phyloP scores from a whole-genome alignment of 176 grass and related monocot genomes.

The Carex littledalei region DNA sequence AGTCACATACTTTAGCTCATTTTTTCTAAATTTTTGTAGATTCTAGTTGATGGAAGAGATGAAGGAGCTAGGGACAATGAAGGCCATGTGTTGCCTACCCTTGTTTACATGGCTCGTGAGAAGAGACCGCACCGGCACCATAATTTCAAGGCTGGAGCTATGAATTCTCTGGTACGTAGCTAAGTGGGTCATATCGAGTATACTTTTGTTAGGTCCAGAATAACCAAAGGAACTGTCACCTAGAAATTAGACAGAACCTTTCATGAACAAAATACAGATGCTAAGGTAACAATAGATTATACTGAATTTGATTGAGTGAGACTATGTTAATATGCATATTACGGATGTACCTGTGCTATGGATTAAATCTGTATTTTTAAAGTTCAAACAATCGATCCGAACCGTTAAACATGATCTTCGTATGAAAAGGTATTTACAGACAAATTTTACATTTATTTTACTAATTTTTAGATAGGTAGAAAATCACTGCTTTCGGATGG shows the following conservation, averaged over 20 bases:
- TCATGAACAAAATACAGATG: neutral
- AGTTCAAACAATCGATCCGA: no score
- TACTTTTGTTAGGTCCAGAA: neutral
- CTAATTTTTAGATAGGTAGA: no score
- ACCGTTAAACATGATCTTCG: no score
- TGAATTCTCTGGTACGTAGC: slow-evolving; percentile 43
- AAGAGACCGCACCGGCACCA: slow-evolving; percentile 65
- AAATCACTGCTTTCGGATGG: no score
- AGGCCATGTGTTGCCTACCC: slow-evolving; percentile 41
- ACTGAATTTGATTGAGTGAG: no score
- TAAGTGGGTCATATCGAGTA: neutral
- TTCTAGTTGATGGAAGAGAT: slow-evolving; percentile 23
- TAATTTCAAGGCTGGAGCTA: slow-evolving; percentile 85
- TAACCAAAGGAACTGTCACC: neutral
- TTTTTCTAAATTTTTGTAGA: slow-evolving; percentile 6
- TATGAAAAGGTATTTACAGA: no score
- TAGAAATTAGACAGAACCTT: neutral
- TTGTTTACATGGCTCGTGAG: slow-evolving; percentile 88
- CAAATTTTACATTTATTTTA: no score
- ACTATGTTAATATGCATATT: no score
- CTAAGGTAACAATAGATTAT: no score
- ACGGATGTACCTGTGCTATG: no score
- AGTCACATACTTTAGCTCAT: neutral
- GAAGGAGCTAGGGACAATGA: slow-evolving; percentile 27
- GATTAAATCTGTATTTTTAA: no score